Base-by-base conservation (phyloP, 805 yeast species). In the Tetrapisispora nanseiensis region DNA sequence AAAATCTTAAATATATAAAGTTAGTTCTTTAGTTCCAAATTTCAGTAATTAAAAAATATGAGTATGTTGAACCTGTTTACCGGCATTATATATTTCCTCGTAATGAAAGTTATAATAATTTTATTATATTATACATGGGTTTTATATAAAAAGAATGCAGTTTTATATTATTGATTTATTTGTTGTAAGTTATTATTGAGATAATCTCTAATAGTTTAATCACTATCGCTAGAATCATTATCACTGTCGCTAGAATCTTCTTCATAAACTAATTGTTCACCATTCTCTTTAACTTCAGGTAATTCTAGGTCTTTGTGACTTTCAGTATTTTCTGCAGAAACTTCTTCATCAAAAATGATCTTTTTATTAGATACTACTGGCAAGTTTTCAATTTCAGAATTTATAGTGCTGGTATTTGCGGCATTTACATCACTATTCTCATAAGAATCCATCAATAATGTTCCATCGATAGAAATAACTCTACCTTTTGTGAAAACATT, bases 391-490 rank as follows among this genome's bases (percentile, higher is more conserved):
- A 61, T 66, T 52, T 75, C 79, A 12, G 70, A 55, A 21, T 63
- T 66, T 16, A 61, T 61, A 22, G 44, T 42, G 20, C 32, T 33
- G 3, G 30, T 7, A 23, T 18, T 26, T 15, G 13, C 26, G 11
- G 11, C 31, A 23, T 24, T 23, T 18, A 18, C 4, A 19, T 24
- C 23, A 3, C 31, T 23, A 21, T 35, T 39, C n/a, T 42, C 49
- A 33, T 40, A 47, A 18, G 45, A 49, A 31, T 56, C 54, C 4
- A 48, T 49, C 7, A 82, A 61, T 46, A 89, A 68, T 1, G 95
- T 80, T n/a, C 97, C 97, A 47, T 87, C 94, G 12, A 90, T 73
- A 9, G 94, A 81, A 13, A 89, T 78, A 42, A 86, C 81, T 61
- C 79, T 82, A 8, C 95, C 95, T 6, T 89, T 75, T 12, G 81